phyloP scores from a whole-genome alignment of 2,329 filamentous ascomycete species.

The Fusarium sp. region DNA sequence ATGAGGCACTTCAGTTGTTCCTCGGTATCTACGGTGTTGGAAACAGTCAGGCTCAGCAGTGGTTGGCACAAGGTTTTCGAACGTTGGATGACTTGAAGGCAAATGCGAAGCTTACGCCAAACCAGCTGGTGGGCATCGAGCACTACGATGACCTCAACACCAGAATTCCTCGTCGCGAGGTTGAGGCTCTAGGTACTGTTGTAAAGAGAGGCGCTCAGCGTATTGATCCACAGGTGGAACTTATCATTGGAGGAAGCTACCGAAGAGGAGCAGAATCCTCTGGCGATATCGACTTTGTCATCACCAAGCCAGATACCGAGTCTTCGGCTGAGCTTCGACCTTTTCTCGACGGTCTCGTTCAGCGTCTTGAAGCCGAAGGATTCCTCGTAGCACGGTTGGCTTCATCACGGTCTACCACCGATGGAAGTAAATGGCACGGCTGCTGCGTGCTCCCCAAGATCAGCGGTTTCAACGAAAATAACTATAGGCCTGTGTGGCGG shows the following conservation, averaged over 20 bases:
- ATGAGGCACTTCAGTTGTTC: conserved; percentile 76
- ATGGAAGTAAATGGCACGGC: conserved; percentile 89
- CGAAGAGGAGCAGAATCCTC: conserved; percentile 80
- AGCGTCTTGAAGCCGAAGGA: conserved; percentile 66
- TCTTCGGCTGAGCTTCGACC: conserved; percentile 68
- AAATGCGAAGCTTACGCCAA: conserved; percentile 73
- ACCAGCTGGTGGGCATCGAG: conserved; percentile 81
- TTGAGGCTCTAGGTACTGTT: conserved; percentile 74
- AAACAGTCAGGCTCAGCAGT: conserved; percentile 75
- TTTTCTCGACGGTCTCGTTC: conserved; percentile 74
- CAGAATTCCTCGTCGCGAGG: conserved; percentile 82
- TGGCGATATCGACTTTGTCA: conserved; percentile 87
- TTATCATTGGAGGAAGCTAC: conserved; percentile 87
- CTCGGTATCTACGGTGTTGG: conserved; percentile 85
- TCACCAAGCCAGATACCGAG: conserved; percentile 75
- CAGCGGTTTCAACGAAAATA: conserved; percentile 51
- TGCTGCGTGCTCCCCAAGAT: conserved; percentile 76
- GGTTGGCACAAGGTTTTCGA: conserved; percentile 80
- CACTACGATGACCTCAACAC: conserved; percentile 83
- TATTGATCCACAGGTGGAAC: conserved; percentile 74
- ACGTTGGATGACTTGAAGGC: conserved; percentile 78
- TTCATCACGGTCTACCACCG: conserved; percentile 58
- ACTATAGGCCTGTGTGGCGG: conserved; percentile 72
- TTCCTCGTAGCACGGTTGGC: conserved; percentile 82
- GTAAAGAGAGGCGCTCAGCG: conserved; percentile 70